Conservation (phyloP, 2,329 filamentous ascomycete genomes). For the Seiridium unicorne region DNA sequence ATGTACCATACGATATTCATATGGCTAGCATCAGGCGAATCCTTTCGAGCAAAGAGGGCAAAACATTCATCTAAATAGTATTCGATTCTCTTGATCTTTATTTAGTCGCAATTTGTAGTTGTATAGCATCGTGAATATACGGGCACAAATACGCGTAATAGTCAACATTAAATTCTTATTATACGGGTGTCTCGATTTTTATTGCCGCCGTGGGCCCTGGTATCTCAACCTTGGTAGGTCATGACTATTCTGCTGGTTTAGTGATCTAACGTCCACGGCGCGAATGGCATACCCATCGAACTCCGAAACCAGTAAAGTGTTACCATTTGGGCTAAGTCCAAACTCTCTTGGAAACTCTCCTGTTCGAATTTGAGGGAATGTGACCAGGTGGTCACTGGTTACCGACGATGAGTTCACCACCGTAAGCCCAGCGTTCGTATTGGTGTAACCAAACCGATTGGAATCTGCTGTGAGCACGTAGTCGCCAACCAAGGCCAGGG, state of each 20-base stretch:
- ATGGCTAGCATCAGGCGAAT: no score
- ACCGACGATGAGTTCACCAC: neutral
- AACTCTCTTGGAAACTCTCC: neutral
- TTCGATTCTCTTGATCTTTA: no score
- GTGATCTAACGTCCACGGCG: neutral
- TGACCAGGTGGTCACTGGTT: neutral
- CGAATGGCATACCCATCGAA: neutral
- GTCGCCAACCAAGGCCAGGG: neutral
- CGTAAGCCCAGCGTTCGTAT: neutral
- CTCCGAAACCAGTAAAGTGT: neutral
- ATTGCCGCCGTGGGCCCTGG: no score
- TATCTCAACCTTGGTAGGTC: no score
- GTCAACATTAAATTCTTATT: no score
- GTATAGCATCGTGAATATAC: no score
- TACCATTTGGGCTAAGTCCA: constrained; percentile 3
- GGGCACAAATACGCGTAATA: no score
- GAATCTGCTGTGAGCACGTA: constrained; percentile 4
- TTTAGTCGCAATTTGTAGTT: no score
- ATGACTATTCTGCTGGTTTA: neutral
- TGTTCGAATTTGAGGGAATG: neutral
- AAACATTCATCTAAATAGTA: no score
- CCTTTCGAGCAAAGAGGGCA: no score
- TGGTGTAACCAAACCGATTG: neutral
- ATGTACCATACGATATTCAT: no score
- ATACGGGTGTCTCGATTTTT: no score